Base-by-base conservation (phyloP, 345 rosid genomes). In the Acer saccharum region DNA sequence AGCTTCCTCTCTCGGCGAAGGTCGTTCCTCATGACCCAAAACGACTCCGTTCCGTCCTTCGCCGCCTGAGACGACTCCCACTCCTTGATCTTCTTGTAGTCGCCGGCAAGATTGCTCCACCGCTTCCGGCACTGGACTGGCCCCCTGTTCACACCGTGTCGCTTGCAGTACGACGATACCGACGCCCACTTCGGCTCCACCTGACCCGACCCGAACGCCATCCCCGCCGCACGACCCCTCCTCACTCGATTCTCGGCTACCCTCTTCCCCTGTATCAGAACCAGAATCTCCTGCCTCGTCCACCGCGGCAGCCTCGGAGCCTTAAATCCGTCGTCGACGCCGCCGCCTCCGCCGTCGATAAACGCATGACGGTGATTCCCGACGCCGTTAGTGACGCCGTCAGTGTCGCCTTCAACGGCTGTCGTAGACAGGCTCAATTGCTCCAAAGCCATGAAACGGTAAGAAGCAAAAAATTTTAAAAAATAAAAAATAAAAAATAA, bases 51-150 rank as follows among this genome's bases (percentile, higher is more conserved):
- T 52, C 87, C 98, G 3, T 92, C 97, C 81, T 82, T 84, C 23
- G 79, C 79, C 27, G 81, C 79, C 79, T 79, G 87, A 55, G 87
- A 71, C 55, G 87, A 71, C 77, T 96, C 99, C 99, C 99, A 96
- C 79, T 96, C 98, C 73, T 89, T 96, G 7, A 96, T 94, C 89
- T 96, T 96, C 91, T 94, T 94, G 63, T 81, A 92, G 76, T 96
- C 99, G 25, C 99, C 99, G n/a, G 99, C 89, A 48, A 96, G 86
- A 78, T 96, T 96, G 79, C 98, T 96, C 98, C 98, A 96, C 76
- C 98, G 83, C 80, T 96, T 96, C 61, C 98, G 97, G 82, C 99
- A 96, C 95, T 96, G 99, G 23, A 96, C 93, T 23, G 99, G 99
- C 0, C 97, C 99, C 12, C 99, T 87, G 86, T 94, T 91, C 74